Evolutionary conservation across 176 grass and related monocot species (phyloP), one percentile per base, ranked within the genome.

Genomic region (Cocos nucifera): DNA sequence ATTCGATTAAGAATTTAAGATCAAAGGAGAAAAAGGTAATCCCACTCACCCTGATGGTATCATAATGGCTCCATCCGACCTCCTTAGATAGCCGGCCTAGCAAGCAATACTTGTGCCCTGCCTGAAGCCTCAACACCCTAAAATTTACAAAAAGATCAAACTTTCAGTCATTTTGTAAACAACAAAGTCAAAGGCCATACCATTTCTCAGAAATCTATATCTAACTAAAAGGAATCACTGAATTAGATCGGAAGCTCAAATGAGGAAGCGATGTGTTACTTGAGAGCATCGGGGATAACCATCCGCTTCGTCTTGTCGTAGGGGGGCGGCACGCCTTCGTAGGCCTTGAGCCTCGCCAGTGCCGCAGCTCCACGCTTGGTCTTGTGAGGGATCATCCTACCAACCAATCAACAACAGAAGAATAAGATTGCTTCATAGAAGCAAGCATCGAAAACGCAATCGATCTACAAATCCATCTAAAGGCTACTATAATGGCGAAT

Each of bases 381-480:
- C 72, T 97, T 97, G 81, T 97, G 92, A 5, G 92, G 92, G 54
- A 97, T 97, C 92, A 97, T 97, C 19, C 90, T 95, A 73, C 17
- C 22, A 51, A 12, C 9, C 35, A 39, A 39, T 12, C 35, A 39
- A 12, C 35, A 39, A 39, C 35, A 39, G 9, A 39, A 39, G 35
- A 8, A 10, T 39, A 7, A 39, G 35, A 39, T 39, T 12, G 35
- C 6, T 2, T 8, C 35, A 10, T 12, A 39, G 1, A 10, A 39
- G 35, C 35, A 39, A 39, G 35, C 6, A 12, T 39, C 9, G 1
- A 39, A 30, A 39, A 39, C 0, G 35, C 35, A 39, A 39, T 10
- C 9, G 35, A 39, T 10, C 35, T 39, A 39, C 35, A 2, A 39
- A 10, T 39, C 35, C 35, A 39, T 39, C 6, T 10, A 39, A 39